These are phyloP conservation scores for Clavulina sp. DNA, from an alignment of 768 basidiomycete genomes.

Conservation along the genomic window DNA sequence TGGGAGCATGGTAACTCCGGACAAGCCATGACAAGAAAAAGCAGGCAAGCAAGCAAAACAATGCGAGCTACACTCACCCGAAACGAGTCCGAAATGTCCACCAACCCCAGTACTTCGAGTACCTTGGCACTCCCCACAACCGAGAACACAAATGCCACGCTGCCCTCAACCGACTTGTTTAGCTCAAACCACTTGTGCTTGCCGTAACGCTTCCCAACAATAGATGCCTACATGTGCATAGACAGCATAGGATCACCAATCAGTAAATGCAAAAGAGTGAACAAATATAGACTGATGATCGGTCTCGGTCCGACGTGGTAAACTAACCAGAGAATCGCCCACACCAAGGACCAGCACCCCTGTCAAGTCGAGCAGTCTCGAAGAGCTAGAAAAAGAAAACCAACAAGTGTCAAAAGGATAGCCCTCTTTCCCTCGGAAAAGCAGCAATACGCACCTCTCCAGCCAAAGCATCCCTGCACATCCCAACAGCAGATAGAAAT, in stretches of 20 bases:
- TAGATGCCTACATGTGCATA: conserved; percentile 67
- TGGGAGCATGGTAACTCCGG: too few species aligned
- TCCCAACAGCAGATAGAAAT: conserved; percentile 92
- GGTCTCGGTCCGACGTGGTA: not conserved
- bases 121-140: conserved; percentile 51
- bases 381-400: conserved; percentile 20
- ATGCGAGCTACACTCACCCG: conserved; percentile 51
- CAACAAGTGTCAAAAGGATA: conserved; percentile 1
- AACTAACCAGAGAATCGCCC: conserved; percentile 77
- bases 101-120: conserved; percentile 50
- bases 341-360: conserved; percentile 81
- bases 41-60: too few species aligned
- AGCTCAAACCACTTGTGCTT: conserved; percentile 71
- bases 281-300: not conserved
- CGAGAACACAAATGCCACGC: conserved; percentile 58
- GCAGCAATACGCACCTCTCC: conserved; percentile 49
- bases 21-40: too few species aligned
- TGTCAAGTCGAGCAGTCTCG: conserved; percentile 47
- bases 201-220: conserved; percentile 76
- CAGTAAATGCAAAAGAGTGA: not conserved
- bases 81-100: conserved; percentile 41
- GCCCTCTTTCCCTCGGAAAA: not conserved
- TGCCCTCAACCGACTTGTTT: conserved; percentile 84
- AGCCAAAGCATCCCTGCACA: conserved; percentile 92
- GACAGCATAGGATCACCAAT: not conserved